Evolutionary conservation across 1,284 basidiomycete genomes (phyloP).

Genomic region (Pseudozyma pruni): DNA sequence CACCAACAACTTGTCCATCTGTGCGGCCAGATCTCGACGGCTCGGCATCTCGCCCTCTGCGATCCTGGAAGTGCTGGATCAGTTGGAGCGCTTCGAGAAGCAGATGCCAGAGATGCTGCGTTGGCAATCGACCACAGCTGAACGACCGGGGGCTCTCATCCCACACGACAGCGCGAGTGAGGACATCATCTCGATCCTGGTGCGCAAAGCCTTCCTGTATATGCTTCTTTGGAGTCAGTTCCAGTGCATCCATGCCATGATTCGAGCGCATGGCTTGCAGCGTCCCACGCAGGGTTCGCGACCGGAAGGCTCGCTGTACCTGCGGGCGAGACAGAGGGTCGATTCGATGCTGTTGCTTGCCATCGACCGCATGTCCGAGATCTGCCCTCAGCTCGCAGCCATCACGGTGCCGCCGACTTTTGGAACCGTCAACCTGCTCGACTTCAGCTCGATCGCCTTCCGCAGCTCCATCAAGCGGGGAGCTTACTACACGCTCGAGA

Average conservation of each 20-base stretch:
- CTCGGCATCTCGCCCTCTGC: conserved; percentile 34
- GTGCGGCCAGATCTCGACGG: conserved; percentile 29
- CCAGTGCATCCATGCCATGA: conserved; percentile 33
- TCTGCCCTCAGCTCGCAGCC: conserved; percentile 32
- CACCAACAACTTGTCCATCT: conserved; percentile 29
- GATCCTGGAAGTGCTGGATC: conserved; percentile 33
- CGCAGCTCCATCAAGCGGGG: conserved; percentile 32
- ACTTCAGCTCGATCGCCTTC: conserved; percentile 42
- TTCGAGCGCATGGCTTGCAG: conserved; percentile 30
- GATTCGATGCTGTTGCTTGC: conserved; percentile 31
- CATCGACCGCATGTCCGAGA: conserved; percentile 30
- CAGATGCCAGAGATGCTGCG: conserved; percentile 35
- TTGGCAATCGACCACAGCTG: conserved; percentile 12
- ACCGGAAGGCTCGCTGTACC: conserved; percentile 17
- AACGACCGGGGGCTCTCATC: conserved; percentile 19
- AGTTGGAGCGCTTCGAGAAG: conserved; percentile 33
- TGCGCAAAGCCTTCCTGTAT: conserved; percentile 35
- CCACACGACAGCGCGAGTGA: conserved; percentile 25
- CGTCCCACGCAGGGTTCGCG: conserved; percentile 20
- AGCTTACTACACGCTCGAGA: conserved; percentile 36
- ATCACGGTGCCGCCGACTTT: conserved; percentile 26
- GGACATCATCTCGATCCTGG: conserved; percentile 36
- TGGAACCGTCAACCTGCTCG: conserved; percentile 28
- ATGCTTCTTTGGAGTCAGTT: conserved; percentile 34
- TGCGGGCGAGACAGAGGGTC: conserved; percentile 29